A percentile compares a stretch with the other conserved stretches of the same genome.
Conservation (phyloP, 2,329 filamentous ascomycete genomes). For the Rasamsonia emersonii region DNA sequence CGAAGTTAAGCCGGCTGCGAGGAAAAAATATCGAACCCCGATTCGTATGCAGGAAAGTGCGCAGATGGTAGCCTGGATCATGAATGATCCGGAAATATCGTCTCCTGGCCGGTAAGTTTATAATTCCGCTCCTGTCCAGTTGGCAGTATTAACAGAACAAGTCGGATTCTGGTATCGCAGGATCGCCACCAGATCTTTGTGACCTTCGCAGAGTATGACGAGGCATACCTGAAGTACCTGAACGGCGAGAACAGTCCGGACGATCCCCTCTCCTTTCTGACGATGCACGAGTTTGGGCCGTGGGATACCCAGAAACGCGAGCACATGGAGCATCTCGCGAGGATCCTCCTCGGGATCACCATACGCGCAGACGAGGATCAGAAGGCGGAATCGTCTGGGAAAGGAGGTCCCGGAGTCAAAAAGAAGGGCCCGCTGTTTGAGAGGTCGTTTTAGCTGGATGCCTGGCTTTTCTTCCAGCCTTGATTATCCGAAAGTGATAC, state of each 20-base stretch:
- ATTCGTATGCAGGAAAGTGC: slow-evolving; percentile 2
- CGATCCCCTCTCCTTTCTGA: neutral
- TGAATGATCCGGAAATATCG: neutral
- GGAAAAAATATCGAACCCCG: neutral
- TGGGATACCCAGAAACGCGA: neutral
- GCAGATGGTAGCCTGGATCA: no score
- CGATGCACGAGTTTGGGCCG: neutral
- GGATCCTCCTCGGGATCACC: slow-evolving; percentile 1
- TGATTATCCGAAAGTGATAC: no score
- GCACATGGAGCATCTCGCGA: neutral
- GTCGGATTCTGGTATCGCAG: neutral
- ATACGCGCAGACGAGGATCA: no score
- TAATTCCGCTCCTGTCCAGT: neutral
- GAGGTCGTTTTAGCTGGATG: no score
- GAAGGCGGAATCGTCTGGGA: no score
- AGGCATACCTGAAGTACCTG: neutral
- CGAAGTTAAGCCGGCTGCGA: neutral
- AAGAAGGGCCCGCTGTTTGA: no score
- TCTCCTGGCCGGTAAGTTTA: neutral
- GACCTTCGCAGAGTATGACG: neutral
- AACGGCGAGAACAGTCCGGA: neutral
- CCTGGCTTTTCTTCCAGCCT: no score
- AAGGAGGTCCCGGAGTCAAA: no score
- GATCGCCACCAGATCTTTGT: neutral
- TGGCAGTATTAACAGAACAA: neutral